Evolutionary conservation across 2,329 filamentous ascomycete genomes (phyloP), one percentile per base, ranked within the genome.

Genomic region (Coniochaeta hoffmannii): DNA sequence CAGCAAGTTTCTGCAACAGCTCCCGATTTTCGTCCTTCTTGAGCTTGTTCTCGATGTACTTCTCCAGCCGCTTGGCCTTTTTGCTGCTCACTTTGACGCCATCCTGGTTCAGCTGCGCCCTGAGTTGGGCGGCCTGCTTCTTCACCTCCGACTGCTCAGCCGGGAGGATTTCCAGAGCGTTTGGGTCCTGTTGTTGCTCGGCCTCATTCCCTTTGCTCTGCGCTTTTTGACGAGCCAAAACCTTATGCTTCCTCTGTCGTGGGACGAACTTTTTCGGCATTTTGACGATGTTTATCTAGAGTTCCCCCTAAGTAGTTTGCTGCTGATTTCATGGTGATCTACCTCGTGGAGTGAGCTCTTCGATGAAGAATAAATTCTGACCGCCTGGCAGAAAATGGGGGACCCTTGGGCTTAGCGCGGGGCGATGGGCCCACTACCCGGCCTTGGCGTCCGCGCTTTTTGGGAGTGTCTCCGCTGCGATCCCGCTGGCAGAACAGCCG

Each of bases 21-120:
- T 85, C 88, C 28, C 89, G 78, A 65, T 90, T 96, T 70, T 97
- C 93, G 67, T 99, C 94, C 70, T 96, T 97, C 70, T 86, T 89
- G 49, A 99, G 76, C 78, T 99, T 99, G 57, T 82, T 94, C 65
- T 97, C 92, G 61, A 87, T 85, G 66, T 86, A 87, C 65, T 87
- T 87, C 59, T 86, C 83, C 36, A 87, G 66, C 1, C 84, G 77
- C 71, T 87, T 86, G 6, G 83, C 80, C 67, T 87, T 87, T 65
- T 87, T 85, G 57, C 81, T 75, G 64, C 76, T 85, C 66, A 85
- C 75, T 64, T 85, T 84, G 46, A 67, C 63, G 1, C 76, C 78
- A 53, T 80, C 74, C 68, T 51, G 63, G 55, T 70, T 73, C 55
- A 86, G 65, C 59, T 85, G 76, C 22, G 78, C 75, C 57, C 78